These are phyloP conservation scores for Kodamaea nitidulidarum DNA, from an alignment of 805 yeast species.

Conservation along the genomic window DNA sequence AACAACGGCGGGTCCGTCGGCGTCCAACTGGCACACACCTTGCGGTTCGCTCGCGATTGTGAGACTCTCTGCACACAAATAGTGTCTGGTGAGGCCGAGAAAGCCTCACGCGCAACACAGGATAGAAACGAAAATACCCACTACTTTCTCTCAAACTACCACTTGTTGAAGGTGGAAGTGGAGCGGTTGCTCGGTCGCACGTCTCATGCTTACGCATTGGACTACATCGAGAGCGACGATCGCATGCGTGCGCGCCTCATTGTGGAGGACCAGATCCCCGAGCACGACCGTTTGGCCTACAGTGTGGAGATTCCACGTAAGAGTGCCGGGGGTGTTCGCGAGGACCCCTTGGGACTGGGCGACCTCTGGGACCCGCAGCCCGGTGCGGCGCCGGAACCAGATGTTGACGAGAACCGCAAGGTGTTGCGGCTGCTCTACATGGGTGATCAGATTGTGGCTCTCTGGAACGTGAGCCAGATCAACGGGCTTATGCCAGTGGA, in stretches of 20 bases:
- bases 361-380: no score
- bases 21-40: slow-evolving; percentile 18
- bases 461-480: slow-evolving; percentile 74
- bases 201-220: slow-evolving; percentile 45
- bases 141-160: slow-evolving; percentile 46
- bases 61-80: slow-evolving; percentile 31
- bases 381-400: no score
- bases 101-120: slow-evolving; percentile 51
- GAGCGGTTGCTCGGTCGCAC: slow-evolving; percentile 38
- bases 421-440: slow-evolving; percentile 63
- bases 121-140: slow-evolving; percentile 62
- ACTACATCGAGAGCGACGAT: slow-evolving; percentile 65
- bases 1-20: slow-evolving; percentile 35
- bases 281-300: slow-evolving; percentile 41
- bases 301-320: slow-evolving; percentile 35
- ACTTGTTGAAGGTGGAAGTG: slow-evolving; percentile 42
- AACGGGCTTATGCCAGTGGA: slow-evolving; percentile 75
- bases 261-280: slow-evolving; percentile 47
- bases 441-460: slow-evolving; percentile 65
- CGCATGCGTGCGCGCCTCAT: slow-evolving; percentile 62
- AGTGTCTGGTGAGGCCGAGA: slow-evolving; percentile 43
- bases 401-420: slow-evolving; percentile 75
- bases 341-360: no score
- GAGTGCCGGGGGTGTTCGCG: no score
- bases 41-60: no score